phyloP scores from a whole-genome alignment of 345 rosid genomes.

The Citropsis articulata region DNA sequence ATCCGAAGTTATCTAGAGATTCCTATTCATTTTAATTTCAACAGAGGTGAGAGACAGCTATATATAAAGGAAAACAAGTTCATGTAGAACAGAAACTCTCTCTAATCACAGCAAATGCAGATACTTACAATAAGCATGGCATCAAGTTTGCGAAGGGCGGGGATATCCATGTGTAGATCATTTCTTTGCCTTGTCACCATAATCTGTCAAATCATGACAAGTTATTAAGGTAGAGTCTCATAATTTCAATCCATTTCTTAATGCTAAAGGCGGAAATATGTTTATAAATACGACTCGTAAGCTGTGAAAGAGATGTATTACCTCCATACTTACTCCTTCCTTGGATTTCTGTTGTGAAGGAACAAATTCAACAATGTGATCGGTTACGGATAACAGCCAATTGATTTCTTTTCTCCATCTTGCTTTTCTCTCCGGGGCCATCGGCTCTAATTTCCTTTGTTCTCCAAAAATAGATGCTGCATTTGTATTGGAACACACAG shows the following conservation, averaged over 20 bases:
- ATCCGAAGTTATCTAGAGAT: slow-evolving; percentile 60
- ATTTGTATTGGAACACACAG: not conserved
- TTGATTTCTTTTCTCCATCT: slow-evolving; percentile 89
- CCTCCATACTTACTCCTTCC: slow-evolving; percentile 82
- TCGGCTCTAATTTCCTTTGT: slow-evolving; percentile 66
- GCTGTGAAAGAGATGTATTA: slow-evolving; percentile 1
- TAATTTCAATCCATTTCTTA: too few relatives aligned
- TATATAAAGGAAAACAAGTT: not conserved
- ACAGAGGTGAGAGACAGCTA: not conserved
- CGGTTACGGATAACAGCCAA: slow-evolving; percentile 83
- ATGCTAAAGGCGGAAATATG: not conserved
- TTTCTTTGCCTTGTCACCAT: slow-evolving; percentile 86
- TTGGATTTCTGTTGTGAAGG: slow-evolving; percentile 71
- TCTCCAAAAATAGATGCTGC: slow-evolving; percentile 90
- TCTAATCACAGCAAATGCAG: not conserved
- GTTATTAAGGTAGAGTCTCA: not conserved
- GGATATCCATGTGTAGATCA: slow-evolving; percentile 82
- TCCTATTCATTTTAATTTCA: slow-evolving; percentile 45
- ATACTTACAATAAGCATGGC: slow-evolving; percentile 75
- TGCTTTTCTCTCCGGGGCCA: slow-evolving; percentile 66
- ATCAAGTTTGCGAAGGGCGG: slow-evolving; percentile 85
- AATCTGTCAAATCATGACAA: slow-evolving; percentile 41
- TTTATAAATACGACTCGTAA: not conserved
- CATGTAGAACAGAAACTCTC: not conserved
- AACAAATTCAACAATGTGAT: slow-evolving; percentile 78